phyloP scores from a whole-genome alignment of 441 rosid genomes.

The Pelargonium citronellum region DNA sequence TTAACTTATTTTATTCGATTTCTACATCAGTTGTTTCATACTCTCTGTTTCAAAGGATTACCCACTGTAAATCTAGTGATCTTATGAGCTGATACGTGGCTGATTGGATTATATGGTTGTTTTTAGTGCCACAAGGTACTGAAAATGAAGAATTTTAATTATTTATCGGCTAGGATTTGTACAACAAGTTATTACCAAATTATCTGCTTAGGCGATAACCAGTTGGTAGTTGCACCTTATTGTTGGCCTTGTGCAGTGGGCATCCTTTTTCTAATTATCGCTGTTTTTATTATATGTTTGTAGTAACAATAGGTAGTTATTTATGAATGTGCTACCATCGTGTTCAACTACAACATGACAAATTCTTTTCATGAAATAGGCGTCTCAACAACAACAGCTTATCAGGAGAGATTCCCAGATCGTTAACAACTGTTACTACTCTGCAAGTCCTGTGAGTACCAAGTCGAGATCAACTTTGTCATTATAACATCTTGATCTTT shows the following conservation, averaged over 20 bases:
- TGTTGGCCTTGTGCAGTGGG: neutral
- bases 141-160: no score
- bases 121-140: no score
- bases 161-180: no score
- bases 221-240: no score
- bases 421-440: slow-evolving; percentile 42
- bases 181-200: no score
- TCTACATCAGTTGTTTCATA: neutral
- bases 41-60: neutral
- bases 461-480: slow-evolving; percentile 12
- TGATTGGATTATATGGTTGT: neutral
- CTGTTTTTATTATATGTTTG: neutral
- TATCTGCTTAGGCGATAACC: no score
- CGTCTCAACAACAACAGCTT: slow-evolving; percentile 82
- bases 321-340: slow-evolving; percentile 3
- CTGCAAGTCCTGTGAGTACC: slow-evolving; percentile 88
- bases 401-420: slow-evolving; percentile 53
- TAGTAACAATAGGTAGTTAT: neutral
- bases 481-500: neutral
- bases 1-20: neutral
- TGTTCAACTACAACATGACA: slow-evolving; percentile 15
- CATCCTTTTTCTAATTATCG: neutral
- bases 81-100: neutral
- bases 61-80: neutral
- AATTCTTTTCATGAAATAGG: slow-evolving; percentile 38